Conservation (phyloP, 2,329 filamentous ascomycete genomes). For the Orbilia ellipsospora region DNA sequence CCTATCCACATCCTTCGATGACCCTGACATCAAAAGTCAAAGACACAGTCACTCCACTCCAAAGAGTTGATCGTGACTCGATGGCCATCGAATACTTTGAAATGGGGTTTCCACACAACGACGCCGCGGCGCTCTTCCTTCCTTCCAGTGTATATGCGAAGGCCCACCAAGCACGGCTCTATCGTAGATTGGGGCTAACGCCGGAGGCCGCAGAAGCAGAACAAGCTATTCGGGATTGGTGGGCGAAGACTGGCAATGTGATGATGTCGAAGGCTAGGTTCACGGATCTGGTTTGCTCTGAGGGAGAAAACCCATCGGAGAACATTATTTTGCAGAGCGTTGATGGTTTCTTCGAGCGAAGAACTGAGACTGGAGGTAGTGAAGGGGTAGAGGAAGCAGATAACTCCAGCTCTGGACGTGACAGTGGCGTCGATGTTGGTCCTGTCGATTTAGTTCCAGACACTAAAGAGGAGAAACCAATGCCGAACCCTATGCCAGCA, state of each 20-base stretch:
- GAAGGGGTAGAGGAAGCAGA: slow-evolving; percentile 35
- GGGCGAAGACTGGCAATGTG: slow-evolving; percentile 26
- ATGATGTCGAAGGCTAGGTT: slow-evolving; percentile 51
- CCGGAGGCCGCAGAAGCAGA: slow-evolving; percentile 39
- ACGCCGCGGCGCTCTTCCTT: slow-evolving; percentile 29
- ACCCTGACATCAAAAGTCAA: slow-evolving; percentile 34
- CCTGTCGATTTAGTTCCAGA: slow-evolving; percentile 19
- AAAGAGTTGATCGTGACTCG: slow-evolving; percentile 37
- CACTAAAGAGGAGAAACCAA: slow-evolving; percentile 29
- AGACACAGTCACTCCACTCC: slow-evolving; percentile 47
- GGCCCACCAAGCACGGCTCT: slow-evolving; percentile 45
- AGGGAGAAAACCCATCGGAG: slow-evolving; percentile 43
- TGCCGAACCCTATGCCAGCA: neutral
- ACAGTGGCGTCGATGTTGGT: slow-evolving; percentile 48
- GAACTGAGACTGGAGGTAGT: slow-evolving; percentile 31
- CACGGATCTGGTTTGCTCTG: slow-evolving; percentile 41
- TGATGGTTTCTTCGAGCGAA: slow-evolving; percentile 45
- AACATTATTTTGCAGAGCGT: slow-evolving; percentile 48
- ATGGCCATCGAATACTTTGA: slow-evolving; percentile 54
- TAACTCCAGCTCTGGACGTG: slow-evolving; percentile 39
- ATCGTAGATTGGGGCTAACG: slow-evolving; percentile 27
- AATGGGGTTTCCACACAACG: slow-evolving; percentile 42
- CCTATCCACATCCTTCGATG: slow-evolving; percentile 48
- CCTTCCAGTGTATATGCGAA: slow-evolving; percentile 49
- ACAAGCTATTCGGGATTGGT: slow-evolving; percentile 41